Evolutionary conservation across 306 rosid species (phyloP).

Genomic region (Cicer pinnatifidum): DNA sequence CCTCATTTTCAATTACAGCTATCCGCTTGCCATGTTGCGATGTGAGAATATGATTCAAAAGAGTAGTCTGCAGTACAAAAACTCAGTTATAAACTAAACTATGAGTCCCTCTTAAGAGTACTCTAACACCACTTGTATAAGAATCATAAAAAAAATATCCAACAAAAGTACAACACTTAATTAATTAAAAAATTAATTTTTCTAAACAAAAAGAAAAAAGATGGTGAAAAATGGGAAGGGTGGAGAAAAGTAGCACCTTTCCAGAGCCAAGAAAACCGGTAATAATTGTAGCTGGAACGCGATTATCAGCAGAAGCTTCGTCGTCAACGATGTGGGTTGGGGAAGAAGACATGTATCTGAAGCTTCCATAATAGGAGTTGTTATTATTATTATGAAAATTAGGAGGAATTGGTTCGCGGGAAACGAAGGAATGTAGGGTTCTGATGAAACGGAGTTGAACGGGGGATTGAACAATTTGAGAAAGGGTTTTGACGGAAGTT

Average conservation of each 20-base stretch:
- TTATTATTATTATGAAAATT: background rate
- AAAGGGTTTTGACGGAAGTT: conserved; percentile 48
- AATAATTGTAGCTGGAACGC: conserved; percentile 81
- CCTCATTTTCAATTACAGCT: conserved; percentile 97
- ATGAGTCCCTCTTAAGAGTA: background rate
- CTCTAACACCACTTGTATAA: background rate
- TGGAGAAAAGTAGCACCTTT: conserved; percentile 54
- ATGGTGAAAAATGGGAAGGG: background rate
- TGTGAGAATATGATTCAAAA: conserved; percentile 86
- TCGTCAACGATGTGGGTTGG: conserved; percentile 42
- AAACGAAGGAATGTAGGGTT: conserved; percentile 45
- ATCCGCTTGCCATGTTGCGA: conserved; percentile 90
- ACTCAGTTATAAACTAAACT: background rate
- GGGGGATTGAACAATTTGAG: conserved; percentile 38
- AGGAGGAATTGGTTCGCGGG: conserved; percentile 8
- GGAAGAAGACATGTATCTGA: conserved; percentile 52
- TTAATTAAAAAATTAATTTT: no score
- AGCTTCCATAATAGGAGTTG: conserved; percentile 36
- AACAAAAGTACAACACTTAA: background rate
- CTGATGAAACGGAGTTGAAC: conserved; percentile 43
- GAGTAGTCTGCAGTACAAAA: conserved; percentile 70
- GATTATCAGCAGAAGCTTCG: conserved; percentile 56
- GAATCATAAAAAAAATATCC: background rate
- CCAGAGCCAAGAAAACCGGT: conserved; percentile 97
- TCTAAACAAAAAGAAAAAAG: no score